Evolutionary conservation across 495 filamentous ascomycete species (phyloP).

Genomic region (Xylaria flabelliformis): DNA sequence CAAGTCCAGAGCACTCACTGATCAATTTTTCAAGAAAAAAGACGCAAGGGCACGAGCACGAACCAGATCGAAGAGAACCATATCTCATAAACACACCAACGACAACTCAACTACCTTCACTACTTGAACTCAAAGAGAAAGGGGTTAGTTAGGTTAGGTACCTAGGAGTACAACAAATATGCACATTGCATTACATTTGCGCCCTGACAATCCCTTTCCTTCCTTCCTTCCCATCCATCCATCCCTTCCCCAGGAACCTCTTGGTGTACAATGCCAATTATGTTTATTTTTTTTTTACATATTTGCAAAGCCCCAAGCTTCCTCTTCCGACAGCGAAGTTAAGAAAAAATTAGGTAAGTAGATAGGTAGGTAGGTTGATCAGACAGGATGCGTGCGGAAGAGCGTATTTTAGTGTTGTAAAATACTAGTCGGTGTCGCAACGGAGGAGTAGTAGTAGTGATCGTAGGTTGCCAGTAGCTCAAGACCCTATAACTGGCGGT

Average conservation of each 20-base stretch:
- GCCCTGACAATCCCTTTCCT: not conserved
- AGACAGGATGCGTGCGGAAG: not conserved
- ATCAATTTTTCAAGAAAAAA: not conserved
- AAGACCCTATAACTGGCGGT: not conserved
- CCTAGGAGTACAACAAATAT: not conserved
- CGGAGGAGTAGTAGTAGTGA: not conserved
- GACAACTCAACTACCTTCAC: constrained; percentile 10
- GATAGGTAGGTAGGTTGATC: not conserved
- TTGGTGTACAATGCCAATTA: constrained; percentile 14
- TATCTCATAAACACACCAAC: constrained; percentile 8
- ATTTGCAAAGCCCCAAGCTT: constrained; percentile 4
- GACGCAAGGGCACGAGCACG: not conserved
- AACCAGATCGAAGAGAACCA: not conserved
- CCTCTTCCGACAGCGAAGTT: not conserved
- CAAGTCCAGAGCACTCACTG: not conserved
- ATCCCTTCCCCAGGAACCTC: not conserved
- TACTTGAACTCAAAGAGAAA: not conserved
- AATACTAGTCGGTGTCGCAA: not conserved
- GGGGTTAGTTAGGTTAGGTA: not conserved
- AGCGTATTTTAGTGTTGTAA: constrained; percentile 1
- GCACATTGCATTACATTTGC: not conserved
- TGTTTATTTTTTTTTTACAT: not conserved
- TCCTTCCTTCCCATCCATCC: not conserved
- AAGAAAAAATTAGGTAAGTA: not conserved
- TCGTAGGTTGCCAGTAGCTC: not conserved